phyloP scores from a whole-genome alignment of 2,329 filamentous ascomycete genomes.

The Alternaria sp. region DNA sequence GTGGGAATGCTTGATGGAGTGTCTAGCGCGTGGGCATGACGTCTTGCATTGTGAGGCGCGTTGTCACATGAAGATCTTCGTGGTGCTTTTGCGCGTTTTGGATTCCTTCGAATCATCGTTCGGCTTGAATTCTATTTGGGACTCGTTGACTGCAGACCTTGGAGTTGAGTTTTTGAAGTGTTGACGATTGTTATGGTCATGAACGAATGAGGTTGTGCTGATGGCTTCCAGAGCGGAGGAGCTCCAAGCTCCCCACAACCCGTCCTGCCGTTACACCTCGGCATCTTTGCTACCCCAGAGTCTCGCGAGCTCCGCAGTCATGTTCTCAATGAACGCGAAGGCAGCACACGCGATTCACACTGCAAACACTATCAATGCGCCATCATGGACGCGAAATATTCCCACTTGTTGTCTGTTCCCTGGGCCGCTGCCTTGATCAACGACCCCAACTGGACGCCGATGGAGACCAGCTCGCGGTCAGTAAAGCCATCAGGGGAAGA shows the following conservation, averaged over 20 bases:
- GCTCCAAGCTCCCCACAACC: neutral
- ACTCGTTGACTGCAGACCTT: neutral
- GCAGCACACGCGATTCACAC: neutral
- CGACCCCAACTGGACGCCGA: constrained; percentile 50
- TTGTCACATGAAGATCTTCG: constrained; percentile 6
- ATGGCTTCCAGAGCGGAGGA: neutral
- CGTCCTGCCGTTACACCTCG: constrained; percentile 7
- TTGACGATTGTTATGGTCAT: neutral
- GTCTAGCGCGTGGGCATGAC: constrained; percentile 25
- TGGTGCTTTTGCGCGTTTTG: neutral
- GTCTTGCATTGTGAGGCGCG: constrained; percentile 24
- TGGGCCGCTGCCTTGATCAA: constrained; percentile 58
- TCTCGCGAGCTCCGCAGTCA: neutral
- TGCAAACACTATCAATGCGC: neutral
- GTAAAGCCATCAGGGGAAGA: constrained; percentile 54
- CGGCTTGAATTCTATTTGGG: neutral
- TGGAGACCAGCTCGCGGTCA: constrained; percentile 41
- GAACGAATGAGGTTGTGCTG: neutral
- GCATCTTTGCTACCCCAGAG: constrained; percentile 2
- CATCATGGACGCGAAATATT: constrained; percentile 30
- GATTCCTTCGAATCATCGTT: neutral
- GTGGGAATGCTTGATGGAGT: constrained; percentile 16
- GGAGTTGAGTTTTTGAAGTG: neutral
- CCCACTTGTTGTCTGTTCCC: constrained; percentile 48
- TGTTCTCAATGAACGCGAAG: constrained; percentile 3